Conservation (phyloP, 2,329 filamentous ascomycete genomes). For the Macrophomina tecta region DNA sequence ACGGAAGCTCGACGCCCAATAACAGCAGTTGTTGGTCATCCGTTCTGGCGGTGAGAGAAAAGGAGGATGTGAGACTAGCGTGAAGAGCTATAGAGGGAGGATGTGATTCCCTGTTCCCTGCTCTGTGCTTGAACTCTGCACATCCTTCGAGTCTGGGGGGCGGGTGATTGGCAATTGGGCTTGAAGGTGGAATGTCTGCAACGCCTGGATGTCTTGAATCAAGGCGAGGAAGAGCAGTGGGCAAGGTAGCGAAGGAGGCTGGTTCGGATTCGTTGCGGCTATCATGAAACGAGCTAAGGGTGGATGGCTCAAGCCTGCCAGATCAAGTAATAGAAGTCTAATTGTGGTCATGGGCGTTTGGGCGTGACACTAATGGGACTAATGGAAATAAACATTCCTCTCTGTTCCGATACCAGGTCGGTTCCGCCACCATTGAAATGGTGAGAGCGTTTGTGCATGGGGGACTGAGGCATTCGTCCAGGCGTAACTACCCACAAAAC, state of each 20-base stretch:
- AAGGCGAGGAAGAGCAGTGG: neutral
- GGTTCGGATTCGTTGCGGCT: neutral
- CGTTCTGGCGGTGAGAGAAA: no score
- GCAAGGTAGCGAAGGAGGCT: neutral
- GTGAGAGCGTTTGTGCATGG: no score
- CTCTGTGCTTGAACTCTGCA: neutral
- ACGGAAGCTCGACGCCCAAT: neutral
- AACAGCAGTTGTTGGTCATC: no score
- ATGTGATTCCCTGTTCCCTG: neutral
- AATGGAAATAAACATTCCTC: neutral
- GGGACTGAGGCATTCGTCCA: no score
- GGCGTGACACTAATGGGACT: neutral
- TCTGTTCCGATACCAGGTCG: no score
- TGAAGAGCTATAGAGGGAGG: neutral
- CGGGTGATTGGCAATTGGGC: neutral
- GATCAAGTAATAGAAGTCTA: neutral
- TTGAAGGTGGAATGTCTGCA: neutral
- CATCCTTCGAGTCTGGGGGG: neutral
- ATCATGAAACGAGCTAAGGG: neutral
- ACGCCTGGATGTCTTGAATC: constrained; percentile 2
- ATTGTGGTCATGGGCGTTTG: neutral
- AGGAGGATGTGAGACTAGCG: neutral
- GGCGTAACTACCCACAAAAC: no score
- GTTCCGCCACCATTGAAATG: no score
- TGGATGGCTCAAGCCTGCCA: neutral